These are phyloP conservation scores for Aspergillus quadrilineatus DNA, from an alignment of 2,329 filamentous ascomycete genomes.

Conservation along the genomic window DNA sequence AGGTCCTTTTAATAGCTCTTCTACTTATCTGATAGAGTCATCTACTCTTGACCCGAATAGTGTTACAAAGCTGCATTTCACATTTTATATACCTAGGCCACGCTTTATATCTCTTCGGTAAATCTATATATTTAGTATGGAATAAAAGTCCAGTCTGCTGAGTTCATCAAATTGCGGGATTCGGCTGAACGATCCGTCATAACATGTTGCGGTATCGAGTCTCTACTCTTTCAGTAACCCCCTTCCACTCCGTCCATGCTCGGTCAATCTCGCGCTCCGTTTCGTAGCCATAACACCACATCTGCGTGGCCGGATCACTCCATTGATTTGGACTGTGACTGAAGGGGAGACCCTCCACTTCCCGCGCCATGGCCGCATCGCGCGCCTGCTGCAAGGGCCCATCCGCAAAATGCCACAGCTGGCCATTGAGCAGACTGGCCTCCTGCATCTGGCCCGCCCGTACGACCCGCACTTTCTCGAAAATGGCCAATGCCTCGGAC, in stretches of 20 bases:
- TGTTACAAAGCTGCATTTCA: too few relatives aligned
- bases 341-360: slow-evolving; percentile 41
- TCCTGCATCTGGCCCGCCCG: slow-evolving; percentile 44
- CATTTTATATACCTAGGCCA: too few relatives aligned
- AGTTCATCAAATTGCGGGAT: too few relatives aligned
- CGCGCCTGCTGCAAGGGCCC: slow-evolving; percentile 44
- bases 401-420: slow-evolving; percentile 51
- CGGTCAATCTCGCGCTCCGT: slow-evolving; percentile 40
- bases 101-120: too few relatives aligned
- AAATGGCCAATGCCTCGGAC: slow-evolving; percentile 35
- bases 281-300: slow-evolving; percentile 53
- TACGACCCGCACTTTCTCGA: slow-evolving; percentile 37
- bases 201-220: too few relatives aligned
- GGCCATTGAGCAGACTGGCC: slow-evolving; percentile 48
- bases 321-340: slow-evolving; percentile 49
- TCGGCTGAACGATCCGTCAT: too few relatives aligned
- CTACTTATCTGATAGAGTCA: too few relatives aligned
- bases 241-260: slow-evolving; percentile 22
- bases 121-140: too few relatives aligned
- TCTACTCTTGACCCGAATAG: too few relatives aligned
- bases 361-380: slow-evolving; percentile 43
- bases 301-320: slow-evolving; percentile 49
- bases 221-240: too few relatives aligned
- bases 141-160: too few relatives aligned
- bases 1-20: too few relatives aligned